Evolutionary conservation across 2,329 filamentous ascomycete species (phyloP), one percentile per base, ranked within the genome.

Genomic region (Beauveria australis): DNA sequence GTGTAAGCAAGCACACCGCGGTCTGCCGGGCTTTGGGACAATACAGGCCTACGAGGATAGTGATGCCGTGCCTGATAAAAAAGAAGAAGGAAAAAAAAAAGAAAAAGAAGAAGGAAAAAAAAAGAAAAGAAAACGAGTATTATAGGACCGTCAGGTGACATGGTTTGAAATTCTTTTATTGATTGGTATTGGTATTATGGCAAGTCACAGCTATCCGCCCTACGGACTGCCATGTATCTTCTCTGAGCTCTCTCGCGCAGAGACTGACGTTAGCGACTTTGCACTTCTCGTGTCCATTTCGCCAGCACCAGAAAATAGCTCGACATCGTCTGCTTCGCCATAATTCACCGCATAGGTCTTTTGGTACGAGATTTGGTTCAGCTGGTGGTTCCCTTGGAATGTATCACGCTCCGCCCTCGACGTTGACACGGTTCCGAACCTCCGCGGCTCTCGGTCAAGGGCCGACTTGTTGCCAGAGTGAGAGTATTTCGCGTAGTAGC

Each of bases 281-380:
- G 53, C 52, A 43, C 59, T 61, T 33, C 24, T 55, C 43, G 33
- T 44, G 16, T 61, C 59, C 44, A 54, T 55, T 6, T 72, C 68
- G 9, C 63, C 65, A 66, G 73, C 67, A 9, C 67, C 59, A 1
- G 40, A 33, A 1, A 74, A 70, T n/a, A 74, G 58, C 14, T 68
- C 66, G 1, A 66, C 64, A 54, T 74, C 72, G 48, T 74, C 71
- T 3, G 61, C 66, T 1, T 71, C 68, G 2, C 67, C 70, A 40
- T 69, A 75, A 37, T 74, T 71, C 0, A 76, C 72, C 1, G 67
- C 64, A 28, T 74, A 76, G 1, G 71, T 70, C 43, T 70, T 73
- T 10, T 75, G 65, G 41, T 68, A 72, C 1, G 66, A 67, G 41
- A 75, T 76, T 0, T 70, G 67, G 2, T 66, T 67, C 0, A 66